Evolutionary conservation across 495 filamentous ascomycete genomes (phyloP), one percentile per base, ranked within the genome.

Genomic region (Sporormia fimetaria): DNA sequence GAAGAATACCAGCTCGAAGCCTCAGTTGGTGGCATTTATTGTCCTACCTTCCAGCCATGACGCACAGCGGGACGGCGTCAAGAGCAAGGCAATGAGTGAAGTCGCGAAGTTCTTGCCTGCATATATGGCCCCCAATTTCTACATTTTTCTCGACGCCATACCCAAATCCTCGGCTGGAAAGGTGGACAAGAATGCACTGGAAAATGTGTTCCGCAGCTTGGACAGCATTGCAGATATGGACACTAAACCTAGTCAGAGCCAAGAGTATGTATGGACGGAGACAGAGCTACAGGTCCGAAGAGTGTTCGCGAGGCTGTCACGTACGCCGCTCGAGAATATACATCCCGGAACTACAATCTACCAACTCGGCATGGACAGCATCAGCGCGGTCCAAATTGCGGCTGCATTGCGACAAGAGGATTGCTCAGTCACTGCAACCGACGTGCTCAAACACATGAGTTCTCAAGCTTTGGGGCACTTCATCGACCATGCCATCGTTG

Each of bases 361-460:
- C 40, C 62, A 57, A 30, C 50, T 66, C 4, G 64, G 64, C 1
- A 44, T 67, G 1, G 64, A 67, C 38, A 67, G 64, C 30, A 57
- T 67, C 23, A 65, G 57, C 39, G 64, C 64, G n/a, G 57, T 59
- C 23, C 61, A 66, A 39, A 33, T 67, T 28, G 62, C 64, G 3
- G 25, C 57, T 1, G 21, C 28, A 15, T 52, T 67, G 1, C 42
- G 62, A 25, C 47, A 42, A 18, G 25, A 38, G n/a, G 60, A 56
- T 3, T 57, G 63, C 8, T 40, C 60, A 3, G 59, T 84, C 8
- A 63, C 68, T 3, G 74, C 78, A 0, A 67, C 71, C 18, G 81
- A 90, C 50, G 73, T 93, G 21, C 67, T 93, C 8, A 71, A 80
- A 52, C 63, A 71, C 38, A 67, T 67, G 1, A 78, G 65, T 0